Evolutionary conservation across 306 rosid genomes (phyloP).

Genomic region (Ziziphus jujuba): DNA sequence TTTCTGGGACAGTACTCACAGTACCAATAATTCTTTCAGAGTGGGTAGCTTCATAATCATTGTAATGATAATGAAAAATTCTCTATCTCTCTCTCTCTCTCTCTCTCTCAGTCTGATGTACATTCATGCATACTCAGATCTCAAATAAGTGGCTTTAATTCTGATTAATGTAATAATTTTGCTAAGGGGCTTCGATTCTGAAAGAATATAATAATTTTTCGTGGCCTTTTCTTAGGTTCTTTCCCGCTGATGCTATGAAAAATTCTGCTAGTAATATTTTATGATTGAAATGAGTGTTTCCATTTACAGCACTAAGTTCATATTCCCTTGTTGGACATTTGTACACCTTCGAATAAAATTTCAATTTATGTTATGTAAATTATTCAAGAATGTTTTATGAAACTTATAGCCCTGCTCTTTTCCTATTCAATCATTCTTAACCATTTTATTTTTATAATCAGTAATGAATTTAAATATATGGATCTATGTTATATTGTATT

Average conservation of each 20-base stretch:
- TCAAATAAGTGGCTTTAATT: background rate
- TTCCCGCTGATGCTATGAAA: too few relatives aligned
- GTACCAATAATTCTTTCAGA: background rate
- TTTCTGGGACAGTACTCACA: too few relatives aligned
- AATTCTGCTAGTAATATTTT: background rate
- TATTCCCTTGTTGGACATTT: too few relatives aligned
- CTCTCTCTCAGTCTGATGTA: background rate
- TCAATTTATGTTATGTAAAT: background rate
- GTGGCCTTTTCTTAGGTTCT: background rate
- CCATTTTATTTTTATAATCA: background rate
- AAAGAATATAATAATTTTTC: background rate
- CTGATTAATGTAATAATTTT: background rate
- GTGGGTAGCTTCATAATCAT: background rate
- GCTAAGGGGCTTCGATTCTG: too few relatives aligned
- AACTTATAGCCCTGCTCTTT: background rate
- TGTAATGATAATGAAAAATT: background rate
- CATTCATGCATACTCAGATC: background rate
- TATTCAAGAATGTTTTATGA: background rate
- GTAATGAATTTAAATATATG: background rate
- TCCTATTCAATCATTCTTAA: background rate
- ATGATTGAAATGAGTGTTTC: background rate
- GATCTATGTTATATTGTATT: background rate
- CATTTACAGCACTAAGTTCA: background rate
- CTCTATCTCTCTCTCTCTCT: background rate
- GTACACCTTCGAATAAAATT: too few relatives aligned